These are phyloP conservation scores for Penicillium italicum DNA, from an alignment of 2,329 filamentous ascomycete species.

Conservation along the genomic window DNA sequence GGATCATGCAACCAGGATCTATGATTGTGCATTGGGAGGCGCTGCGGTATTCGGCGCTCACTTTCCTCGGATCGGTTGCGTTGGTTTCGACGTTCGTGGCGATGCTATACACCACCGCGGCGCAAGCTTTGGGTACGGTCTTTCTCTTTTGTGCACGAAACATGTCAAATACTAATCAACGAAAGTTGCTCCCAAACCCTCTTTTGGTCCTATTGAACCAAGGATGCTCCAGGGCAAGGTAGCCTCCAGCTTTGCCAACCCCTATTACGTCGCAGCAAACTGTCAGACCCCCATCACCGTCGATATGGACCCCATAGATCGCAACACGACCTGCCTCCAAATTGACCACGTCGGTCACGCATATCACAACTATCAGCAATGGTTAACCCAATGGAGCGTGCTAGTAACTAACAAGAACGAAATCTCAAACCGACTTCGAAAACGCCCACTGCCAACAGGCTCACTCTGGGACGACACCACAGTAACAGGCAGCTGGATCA, in stretches of 20 bases:
- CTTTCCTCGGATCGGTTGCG: slow-evolving; percentile 61
- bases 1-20: slow-evolving; percentile 70
- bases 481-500: slow-evolving; percentile 65
- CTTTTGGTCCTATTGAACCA: slow-evolving; percentile 52
- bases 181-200: slow-evolving; percentile 65
- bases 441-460: slow-evolving; percentile 59
- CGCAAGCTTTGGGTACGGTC: slow-evolving; percentile 59
- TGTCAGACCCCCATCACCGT: slow-evolving; percentile 61
- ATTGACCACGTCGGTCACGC: slow-evolving; percentile 65
- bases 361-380: slow-evolving; percentile 67
- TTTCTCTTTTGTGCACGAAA: too few species aligned
- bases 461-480: slow-evolving; percentile 71
- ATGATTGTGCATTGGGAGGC: slow-evolving; percentile 67
- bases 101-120: slow-evolving; percentile 72
- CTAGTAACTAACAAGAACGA: slow-evolving; percentile 47
- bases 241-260: slow-evolving; percentile 61
- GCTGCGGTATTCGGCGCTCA: slow-evolving; percentile 60
- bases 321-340: slow-evolving; percentile 64
- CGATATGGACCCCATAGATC: slow-evolving; percentile 39
- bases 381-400: slow-evolving; percentile 54
- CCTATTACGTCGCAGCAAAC: slow-evolving; percentile 50
- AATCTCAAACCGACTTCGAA: slow-evolving; percentile 38
- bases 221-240: slow-evolving; percentile 56
- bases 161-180: background rate
- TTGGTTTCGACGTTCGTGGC: slow-evolving; percentile 63